Conservation (phyloP, 495 filamentous ascomycete species). For the Aspergillus avenaceus region DNA sequence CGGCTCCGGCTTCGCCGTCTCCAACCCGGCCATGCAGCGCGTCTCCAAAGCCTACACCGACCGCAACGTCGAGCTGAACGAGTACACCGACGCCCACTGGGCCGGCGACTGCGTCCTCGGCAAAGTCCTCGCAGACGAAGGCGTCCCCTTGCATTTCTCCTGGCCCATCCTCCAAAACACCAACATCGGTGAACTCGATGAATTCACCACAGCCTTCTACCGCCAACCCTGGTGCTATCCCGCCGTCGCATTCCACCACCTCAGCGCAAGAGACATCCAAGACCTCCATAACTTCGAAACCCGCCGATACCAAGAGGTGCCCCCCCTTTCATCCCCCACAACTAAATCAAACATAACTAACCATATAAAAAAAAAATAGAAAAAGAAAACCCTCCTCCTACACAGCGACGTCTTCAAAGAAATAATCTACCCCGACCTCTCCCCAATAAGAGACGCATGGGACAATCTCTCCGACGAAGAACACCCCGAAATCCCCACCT, state of each 20-base stretch:
- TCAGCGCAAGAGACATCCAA: conserved; percentile 32
- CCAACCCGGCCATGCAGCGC: conserved; percentile 47
- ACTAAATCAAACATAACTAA: not conserved
- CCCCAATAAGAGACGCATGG: conserved; percentile 32
- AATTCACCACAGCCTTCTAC: conserved; percentile 37
- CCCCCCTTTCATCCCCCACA: not conserved
- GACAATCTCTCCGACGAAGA: conserved; percentile 42
- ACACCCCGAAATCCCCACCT: conserved; percentile 23
- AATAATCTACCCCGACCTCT: conserved; percentile 36
- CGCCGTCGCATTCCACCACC: conserved; percentile 53
- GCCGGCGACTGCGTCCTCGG: conserved; percentile 67
- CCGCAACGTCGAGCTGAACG: conserved; percentile 47
- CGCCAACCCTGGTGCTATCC: conserved; percentile 52
- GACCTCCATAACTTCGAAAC: conserved; percentile 39
- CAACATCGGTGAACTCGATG: conserved; percentile 39
- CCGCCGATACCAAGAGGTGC: conserved; percentile 32
- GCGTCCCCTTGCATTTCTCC: conserved; percentile 43
- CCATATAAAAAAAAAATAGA: conserved; percentile 15
- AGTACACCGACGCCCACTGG: conserved; percentile 53
- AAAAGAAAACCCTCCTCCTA: conserved; percentile 32
- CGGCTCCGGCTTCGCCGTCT: conserved; percentile 64
- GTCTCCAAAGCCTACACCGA: conserved; percentile 41
- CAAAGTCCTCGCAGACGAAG: conserved; percentile 52
- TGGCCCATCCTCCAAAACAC: conserved; percentile 52
- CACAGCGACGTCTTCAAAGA: conserved; percentile 44